phyloP scores from a whole-genome alignment of 2,329 filamentous ascomycete species.

The Cryphonectria radicalis region DNA sequence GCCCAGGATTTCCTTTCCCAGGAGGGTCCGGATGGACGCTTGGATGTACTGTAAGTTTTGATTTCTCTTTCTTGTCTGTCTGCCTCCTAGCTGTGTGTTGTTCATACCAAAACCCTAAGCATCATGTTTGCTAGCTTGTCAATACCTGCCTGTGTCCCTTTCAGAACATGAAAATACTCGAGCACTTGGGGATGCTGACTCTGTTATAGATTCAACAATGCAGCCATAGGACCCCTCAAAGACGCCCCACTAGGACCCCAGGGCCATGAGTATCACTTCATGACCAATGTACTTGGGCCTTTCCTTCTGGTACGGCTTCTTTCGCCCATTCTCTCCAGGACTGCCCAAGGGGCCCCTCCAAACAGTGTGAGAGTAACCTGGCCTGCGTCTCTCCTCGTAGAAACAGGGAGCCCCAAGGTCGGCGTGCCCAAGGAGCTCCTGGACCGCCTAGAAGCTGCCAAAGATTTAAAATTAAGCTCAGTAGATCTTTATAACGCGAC shows the following conservation, averaged over 20 bases:
- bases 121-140: background rate
- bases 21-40: slow-evolving; percentile 26
- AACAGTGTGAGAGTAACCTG: slow-evolving; percentile 32
- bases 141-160: no score
- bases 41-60: slow-evolving; percentile 30
- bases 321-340: slow-evolving; percentile 30
- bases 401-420: slow-evolving; percentile 30
- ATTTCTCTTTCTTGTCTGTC: background rate
- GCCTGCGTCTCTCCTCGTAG: slow-evolving; percentile 33
- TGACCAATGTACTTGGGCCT: slow-evolving; percentile 31
- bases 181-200: background rate
- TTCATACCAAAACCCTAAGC: background rate
- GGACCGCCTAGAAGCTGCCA: no score
- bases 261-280: slow-evolving; percentile 35
- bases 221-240: slow-evolving; percentile 31
- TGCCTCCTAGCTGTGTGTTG: no score
- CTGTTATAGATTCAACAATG: slow-evolving; percentile 31
- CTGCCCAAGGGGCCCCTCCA: slow-evolving; percentile 26
- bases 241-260: slow-evolving; percentile 31
- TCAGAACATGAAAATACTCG: background rate
- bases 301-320: slow-evolving; percentile 31
- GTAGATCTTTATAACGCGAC: slow-evolving; percentile 33
- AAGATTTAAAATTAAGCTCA: no score
- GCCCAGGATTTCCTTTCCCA: slow-evolving; percentile 26
- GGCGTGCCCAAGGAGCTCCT: slow-evolving; percentile 31